Evolutionary conservation across 306 rosid species (phyloP).

Genomic region (Acacia confusa): DNA sequence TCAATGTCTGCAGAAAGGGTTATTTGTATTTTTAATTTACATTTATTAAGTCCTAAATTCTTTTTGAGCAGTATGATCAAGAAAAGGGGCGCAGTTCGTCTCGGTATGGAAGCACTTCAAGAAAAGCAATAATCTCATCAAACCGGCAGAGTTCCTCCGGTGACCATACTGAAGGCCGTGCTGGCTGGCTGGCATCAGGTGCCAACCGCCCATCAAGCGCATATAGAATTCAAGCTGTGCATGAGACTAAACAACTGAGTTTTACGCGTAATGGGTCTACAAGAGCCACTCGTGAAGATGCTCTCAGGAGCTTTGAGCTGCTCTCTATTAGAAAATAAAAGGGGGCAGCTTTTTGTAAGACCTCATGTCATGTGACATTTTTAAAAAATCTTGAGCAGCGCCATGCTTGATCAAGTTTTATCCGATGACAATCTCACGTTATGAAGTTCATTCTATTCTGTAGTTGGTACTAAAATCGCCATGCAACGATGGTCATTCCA

Average conservation of each 20-base stretch:
- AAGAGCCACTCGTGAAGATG: slow-evolving; percentile 75
- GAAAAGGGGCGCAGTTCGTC: slow-evolving; percentile 61
- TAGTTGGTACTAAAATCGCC: slow-evolving; percentile 34
- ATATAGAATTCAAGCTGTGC: slow-evolving; percentile 52
- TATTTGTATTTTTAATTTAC: neutral
- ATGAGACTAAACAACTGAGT: slow-evolving; percentile 55
- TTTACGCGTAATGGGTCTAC: slow-evolving; percentile 44
- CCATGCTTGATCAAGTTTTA: slow-evolving; percentile 25
- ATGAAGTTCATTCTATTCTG: slow-evolving; percentile 37
- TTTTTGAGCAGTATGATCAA: slow-evolving; percentile 56
- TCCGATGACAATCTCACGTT: slow-evolving; percentile 32
- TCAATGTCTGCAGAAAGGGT: neutral
- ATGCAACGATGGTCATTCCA: slow-evolving; percentile 31
- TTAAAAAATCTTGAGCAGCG: slow-evolving; percentile 30
- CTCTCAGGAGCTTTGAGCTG: slow-evolving; percentile 85
- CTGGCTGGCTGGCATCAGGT: slow-evolving; percentile 48
- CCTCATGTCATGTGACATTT: neutral
- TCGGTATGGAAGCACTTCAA: slow-evolving; percentile 88
- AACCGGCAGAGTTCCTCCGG: slow-evolving; percentile 69
- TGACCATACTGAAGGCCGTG: slow-evolving; percentile 56
- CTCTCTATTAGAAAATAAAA: slow-evolving; percentile 76
- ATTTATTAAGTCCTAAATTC: neutral
- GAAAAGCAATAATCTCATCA: slow-evolving; percentile 61
- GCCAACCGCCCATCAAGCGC: slow-evolving; percentile 59
- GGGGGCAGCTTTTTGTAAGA: slow-evolving; percentile 17